A percentile compares a stretch with the other conserved stretches of the same genome.
These are phyloP conservation scores for Gnaphalium uliginosum DNA, from an alignment of 129 eudicot genomes.

Conservation along the genomic window DNA sequence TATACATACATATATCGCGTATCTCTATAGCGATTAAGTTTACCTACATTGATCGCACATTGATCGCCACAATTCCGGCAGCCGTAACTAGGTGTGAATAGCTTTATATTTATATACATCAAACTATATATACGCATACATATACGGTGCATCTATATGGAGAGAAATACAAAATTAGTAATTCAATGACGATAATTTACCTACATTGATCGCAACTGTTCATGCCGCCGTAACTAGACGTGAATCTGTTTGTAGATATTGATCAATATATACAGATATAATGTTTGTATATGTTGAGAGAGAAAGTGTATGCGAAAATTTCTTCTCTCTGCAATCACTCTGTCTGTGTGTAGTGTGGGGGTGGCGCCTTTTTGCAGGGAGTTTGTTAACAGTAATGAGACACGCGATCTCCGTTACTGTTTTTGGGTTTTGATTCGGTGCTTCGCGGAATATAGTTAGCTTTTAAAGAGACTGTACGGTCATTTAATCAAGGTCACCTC, in stretches of 20 bases:
- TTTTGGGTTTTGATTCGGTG: slow-evolving; percentile 25
- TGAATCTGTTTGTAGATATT: slow-evolving; percentile 15
- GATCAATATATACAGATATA: slow-evolving; percentile 12
- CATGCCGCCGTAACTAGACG: slow-evolving; percentile 20
- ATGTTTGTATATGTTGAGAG: slow-evolving; percentile 29
- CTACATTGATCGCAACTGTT: slow-evolving; percentile 51
- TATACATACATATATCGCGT: neutral
- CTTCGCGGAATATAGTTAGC: slow-evolving; percentile 31
- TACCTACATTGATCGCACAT: neutral
- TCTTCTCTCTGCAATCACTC: slow-evolving; percentile 29
- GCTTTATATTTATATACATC: too few species aligned
- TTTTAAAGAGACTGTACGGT: slow-evolving; percentile 17
- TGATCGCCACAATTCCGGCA: neutral
- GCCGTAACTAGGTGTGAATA: too few species aligned
- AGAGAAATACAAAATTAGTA: neutral
- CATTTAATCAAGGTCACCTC: slow-evolving; percentile 19
- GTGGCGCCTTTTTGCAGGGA: slow-evolving; percentile 56
- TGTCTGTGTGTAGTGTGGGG: slow-evolving; percentile 32
- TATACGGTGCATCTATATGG: neutral
- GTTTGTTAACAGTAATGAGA: slow-evolving; percentile 33
- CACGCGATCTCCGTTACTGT: slow-evolving; percentile 55
- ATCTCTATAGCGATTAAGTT: neutral
- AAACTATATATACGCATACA: too few species aligned
- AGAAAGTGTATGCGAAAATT: slow-evolving; percentile 8
- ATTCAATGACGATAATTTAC: slow-evolving; percentile 32